Percentiles rank a stretch among this genome's conserved stretches.
Evolutionary conservation across 164 flowering plant species (phyloP).

Genomic region (Aristolochia contorta): DNA sequence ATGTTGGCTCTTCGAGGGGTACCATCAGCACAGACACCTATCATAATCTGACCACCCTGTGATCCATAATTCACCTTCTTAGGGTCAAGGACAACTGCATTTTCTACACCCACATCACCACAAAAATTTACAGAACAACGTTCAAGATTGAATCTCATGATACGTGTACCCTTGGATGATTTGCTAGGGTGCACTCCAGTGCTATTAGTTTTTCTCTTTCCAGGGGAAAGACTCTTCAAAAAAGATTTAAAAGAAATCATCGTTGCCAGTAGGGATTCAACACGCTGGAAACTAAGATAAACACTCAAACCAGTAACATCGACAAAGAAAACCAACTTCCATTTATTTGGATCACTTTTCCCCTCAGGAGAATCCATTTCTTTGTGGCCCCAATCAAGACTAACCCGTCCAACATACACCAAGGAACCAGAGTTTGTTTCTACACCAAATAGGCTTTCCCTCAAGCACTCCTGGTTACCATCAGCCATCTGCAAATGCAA

Average conservation of each 20-base stretch:
- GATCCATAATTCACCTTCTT: conserved; percentile 96
- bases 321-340: conserved; percentile 56
- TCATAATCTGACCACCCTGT: conserved; percentile 74
- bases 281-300: conserved; percentile 57
- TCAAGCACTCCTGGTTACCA: conserved; percentile 82
- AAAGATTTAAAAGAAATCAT: conserved; percentile 61
- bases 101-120: conserved; percentile 72
- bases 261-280: conserved; percentile 66
- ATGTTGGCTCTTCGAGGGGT: conserved; percentile 69
- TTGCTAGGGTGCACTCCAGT: conserved; percentile 34
- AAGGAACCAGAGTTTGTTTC: conserved; percentile 85
- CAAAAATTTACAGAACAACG: conserved; percentile 58
- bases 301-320: conserved; percentile 91
- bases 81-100: conserved; percentile 64
- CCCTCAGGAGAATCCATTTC: conserved; percentile 52
- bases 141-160: conserved; percentile 73
- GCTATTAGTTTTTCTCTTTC: conserved; percentile 34
- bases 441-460: conserved; percentile 69
- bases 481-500: conserved; percentile 82
- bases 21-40: conserved; percentile 75
- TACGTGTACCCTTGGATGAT: conserved; percentile 61
- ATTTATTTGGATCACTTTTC: conserved; percentile 31
- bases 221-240: conserved; percentile 41
- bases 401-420: conserved; percentile 70
- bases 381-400: conserved; percentile 84